These are phyloP conservation scores for Cyathus striatus DNA, from an alignment of 768 basidiomycete species.

Conservation along the genomic window DNA sequence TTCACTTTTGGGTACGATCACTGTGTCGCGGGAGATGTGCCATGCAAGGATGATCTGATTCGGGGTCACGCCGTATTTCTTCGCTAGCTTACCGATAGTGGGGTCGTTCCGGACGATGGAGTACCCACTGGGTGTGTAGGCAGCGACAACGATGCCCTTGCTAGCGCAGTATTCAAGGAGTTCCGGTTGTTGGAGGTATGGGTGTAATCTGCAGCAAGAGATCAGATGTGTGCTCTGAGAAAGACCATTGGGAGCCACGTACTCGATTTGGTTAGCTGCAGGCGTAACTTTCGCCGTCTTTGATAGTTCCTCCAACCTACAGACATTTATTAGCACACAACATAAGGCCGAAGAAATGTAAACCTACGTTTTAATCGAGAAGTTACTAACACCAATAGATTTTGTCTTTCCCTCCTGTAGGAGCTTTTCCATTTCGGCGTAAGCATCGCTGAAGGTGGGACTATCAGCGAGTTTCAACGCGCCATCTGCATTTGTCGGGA, in stretches of 20 bases:
- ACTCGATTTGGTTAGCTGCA: neutral
- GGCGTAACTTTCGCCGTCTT: conserved; percentile 1
- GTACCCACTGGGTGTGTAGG: neutral
- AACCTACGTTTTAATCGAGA: conserved; percentile 1
- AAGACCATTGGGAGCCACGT: neutral
- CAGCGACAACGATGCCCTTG: neutral
- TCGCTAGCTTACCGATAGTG: neutral
- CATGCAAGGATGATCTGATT: neutral
- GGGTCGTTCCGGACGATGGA: neutral
- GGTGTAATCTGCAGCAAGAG: neutral
- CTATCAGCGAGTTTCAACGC: neutral
- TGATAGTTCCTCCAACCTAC: neutral
- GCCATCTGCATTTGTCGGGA: neutral
- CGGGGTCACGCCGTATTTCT: neutral
- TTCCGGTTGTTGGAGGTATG: neutral
- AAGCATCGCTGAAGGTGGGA: neutral
- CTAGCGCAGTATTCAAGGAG: neutral
- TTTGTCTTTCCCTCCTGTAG: neutral
- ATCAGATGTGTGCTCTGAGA: neutral
- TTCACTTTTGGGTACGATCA: neutral
- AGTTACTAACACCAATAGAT: neutral
- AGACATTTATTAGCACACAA: neutral
- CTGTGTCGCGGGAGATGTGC: neutral
- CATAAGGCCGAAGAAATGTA: neutral
- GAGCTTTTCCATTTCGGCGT: conserved; percentile 1